These are phyloP conservation scores for Cladosporium halotolerans DNA, from an alignment of 2,329 filamentous ascomycete genomes.

Conservation along the genomic window DNA sequence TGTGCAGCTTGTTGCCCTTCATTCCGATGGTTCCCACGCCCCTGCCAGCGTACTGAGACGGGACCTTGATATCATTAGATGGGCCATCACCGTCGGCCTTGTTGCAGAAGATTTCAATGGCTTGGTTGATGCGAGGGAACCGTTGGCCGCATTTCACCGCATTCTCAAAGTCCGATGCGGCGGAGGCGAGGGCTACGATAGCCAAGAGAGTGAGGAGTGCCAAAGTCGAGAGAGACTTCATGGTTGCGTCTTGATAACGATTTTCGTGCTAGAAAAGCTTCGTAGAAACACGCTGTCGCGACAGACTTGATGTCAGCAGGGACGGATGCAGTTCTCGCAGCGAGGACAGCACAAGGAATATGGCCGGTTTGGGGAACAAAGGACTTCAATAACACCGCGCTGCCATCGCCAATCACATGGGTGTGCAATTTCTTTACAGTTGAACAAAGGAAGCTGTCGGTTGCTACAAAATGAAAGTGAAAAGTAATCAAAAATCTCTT, in stretches of 20 bases:
- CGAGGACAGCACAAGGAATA: too few relatives aligned
- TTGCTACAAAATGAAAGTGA: too few relatives aligned
- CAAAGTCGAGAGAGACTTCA: constrained; percentile 5
- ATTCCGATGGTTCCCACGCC: constrained; percentile 14
- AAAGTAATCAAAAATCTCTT: too few relatives aligned
- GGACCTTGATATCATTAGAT: constrained; percentile 17
- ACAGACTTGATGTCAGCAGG: too few relatives aligned
- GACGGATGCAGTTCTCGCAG: too few relatives aligned
- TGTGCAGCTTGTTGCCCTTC: constrained; percentile 3
- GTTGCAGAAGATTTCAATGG: constrained; percentile 20
- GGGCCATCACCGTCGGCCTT: constrained; percentile 1
- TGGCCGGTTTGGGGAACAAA: too few relatives aligned
- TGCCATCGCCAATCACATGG: too few relatives aligned
- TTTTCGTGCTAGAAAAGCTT: too few relatives aligned
- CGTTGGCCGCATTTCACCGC: constrained; percentile 18
- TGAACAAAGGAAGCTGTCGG: too few relatives aligned
- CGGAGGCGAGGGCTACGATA: constrained; percentile 3
- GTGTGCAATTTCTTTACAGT: too few relatives aligned
- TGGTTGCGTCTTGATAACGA: not conserved
- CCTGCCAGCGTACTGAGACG: constrained; percentile 11
- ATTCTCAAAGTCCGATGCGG: constrained; percentile 18
- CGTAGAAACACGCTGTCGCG: too few relatives aligned
- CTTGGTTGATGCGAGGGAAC: constrained; percentile 17
- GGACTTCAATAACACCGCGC: too few relatives aligned
- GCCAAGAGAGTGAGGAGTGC: constrained; percentile 1